Base-by-base conservation (phyloP, 108 stramenopile genomes). In the Stephanodiscus minutulus region DNA sequence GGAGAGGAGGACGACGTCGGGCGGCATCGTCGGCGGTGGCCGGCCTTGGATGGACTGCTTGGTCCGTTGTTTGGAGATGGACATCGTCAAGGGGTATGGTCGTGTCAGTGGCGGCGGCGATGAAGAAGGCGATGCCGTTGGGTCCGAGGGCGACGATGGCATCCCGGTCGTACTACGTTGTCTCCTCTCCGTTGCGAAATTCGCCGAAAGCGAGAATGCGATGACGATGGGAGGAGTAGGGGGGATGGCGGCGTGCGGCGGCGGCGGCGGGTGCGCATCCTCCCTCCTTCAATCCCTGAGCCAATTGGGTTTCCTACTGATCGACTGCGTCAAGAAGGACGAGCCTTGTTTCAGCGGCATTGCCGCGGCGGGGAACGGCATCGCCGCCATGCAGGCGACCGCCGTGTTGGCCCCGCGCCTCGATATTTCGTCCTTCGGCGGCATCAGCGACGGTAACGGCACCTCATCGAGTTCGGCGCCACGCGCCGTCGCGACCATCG, bases 271-370 rank as follows among this genome's bases (percentile, higher is more conserved):
- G 17, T 62, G 66, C 36, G 74, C 70, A 17, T 61, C 74, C 1
- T 60, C 56, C 37, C 39, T 83, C 6, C 35, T 80, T 5, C 83
- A 74, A 28, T 70, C 78, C 28, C 58, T 83, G 21, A 52, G 75
- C 33, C 54, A 74, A 11, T 49, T 83, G 55, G 83, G 83, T 0
- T 83, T 83, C 59, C 33, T 83, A 2, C 59, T 79, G 5, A 50
- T 83, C 10, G 83, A 83, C 60, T 75, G 73, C 39, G 83, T 83
- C 27, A 83, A 83, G 50, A 76, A 67, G 49, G 78, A 77, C 47
- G 81, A 82, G 13, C 7, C 28, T 0, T 17, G 10, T 12, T 3
- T 0, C 28, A 56, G n/a, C 22, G 25, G 29, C 28, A 29, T 56
- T n/a, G n/a, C 55, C 20, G 1, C n/a, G 9, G 31, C 48, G 37